phyloP scores from a whole-genome alignment of 129 eudicot genomes.

The Sambucus nigra region DNA sequence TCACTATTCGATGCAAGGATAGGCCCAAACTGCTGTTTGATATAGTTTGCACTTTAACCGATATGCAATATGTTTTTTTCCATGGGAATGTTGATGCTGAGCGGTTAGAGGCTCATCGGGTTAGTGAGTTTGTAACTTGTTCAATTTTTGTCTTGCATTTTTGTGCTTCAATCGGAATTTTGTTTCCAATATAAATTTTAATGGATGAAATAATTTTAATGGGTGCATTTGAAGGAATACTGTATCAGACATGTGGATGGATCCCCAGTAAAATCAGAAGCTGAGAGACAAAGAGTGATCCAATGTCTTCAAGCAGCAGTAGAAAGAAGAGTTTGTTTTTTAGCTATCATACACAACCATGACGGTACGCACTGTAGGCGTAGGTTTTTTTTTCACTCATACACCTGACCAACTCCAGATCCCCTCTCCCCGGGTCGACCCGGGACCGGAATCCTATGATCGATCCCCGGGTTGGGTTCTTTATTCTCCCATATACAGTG shows the following conservation, averaged over 20 bases:
- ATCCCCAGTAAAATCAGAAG: slow-evolving; percentile 87
- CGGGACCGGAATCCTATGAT: no score
- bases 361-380: no score
- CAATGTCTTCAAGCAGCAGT: slow-evolving; percentile 99
- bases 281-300: slow-evolving; percentile 89
- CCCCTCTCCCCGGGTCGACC: no score
- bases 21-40: slow-evolving; percentile 93
- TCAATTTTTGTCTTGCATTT: not conserved
- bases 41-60: slow-evolving; percentile 82
- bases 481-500: no score
- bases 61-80: slow-evolving; percentile 95
- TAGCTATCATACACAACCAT: no score
- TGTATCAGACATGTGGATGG: slow-evolving; percentile 88
- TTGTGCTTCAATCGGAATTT: not conserved
- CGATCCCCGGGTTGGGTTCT: no score
- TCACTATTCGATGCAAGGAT: slow-evolving; percentile 81
- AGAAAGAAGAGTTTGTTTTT: slow-evolving; percentile 90
- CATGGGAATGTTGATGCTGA: slow-evolving; percentile 93
- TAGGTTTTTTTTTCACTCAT: no score
- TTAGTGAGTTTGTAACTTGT: slow-evolving; percentile 11
- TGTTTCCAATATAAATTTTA: not conserved
- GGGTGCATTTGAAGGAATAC: slow-evolving; percentile 45
- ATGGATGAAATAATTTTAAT: slow-evolving; percentile 2
- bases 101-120: slow-evolving; percentile 89
- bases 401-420: no score